These are phyloP conservation scores for Apiospora koreana DNA, from an alignment of 2,329 filamentous ascomycete genomes.

Conservation along the genomic window DNA sequence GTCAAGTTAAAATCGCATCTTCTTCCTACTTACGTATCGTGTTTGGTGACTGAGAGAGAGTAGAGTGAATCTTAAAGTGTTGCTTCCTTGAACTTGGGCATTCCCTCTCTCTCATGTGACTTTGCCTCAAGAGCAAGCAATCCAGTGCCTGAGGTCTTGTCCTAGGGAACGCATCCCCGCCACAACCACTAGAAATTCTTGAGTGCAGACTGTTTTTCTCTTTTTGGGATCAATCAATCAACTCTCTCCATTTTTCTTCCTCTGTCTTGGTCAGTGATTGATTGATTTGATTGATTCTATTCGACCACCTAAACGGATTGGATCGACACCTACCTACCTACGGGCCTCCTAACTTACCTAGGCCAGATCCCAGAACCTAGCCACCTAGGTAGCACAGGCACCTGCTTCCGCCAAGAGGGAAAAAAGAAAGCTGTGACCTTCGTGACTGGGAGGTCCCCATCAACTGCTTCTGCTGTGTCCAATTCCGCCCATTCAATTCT, in stretches of 20 bases:
- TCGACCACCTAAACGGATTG: background rate
- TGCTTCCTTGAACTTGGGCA: background rate
- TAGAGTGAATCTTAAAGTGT: background rate
- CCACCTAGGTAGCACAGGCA: background rate
- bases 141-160: background rate
- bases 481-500: background rate
- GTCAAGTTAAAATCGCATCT: background rate
- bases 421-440: background rate
- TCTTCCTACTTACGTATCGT: background rate
- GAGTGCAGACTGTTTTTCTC: background rate
- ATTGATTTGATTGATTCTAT: background rate
- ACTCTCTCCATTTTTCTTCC: background rate
- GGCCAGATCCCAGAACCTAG: background rate
- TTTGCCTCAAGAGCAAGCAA: background rate
- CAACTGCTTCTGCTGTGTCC: background rate
- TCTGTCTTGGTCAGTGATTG: slow-evolving; percentile 1
- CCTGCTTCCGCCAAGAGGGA: background rate
- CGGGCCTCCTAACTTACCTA: background rate
- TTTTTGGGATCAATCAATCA: background rate
- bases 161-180: background rate
- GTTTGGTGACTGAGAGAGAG: background rate
- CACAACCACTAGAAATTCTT: slow-evolving; percentile 1
- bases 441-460: background rate
- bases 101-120: background rate
- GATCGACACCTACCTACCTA: background rate